Conservation (phyloP, 129 eudicot species). For the Deinandra increscens region DNA sequence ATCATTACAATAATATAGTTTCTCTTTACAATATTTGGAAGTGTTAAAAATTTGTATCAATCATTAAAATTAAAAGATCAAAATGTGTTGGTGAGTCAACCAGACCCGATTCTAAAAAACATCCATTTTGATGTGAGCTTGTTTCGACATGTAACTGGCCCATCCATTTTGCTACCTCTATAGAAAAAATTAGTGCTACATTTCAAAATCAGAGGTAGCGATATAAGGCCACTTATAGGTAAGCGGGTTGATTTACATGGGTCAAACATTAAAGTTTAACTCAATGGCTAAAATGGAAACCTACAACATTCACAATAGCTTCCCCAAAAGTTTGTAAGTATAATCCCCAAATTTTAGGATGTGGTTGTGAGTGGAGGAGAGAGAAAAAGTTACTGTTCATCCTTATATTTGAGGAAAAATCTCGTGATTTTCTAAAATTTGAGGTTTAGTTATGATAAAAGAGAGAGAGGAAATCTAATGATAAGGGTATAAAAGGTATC, state of each 20-base stretch:
- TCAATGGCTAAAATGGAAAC: neutral
- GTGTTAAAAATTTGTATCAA: neutral
- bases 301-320: too few species aligned
- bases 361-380: too few species aligned
- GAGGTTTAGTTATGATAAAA: too few species aligned
- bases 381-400: too few species aligned
- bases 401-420: too few species aligned
- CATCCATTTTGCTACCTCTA: neutral
- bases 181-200: too few species aligned
- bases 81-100: neutral
- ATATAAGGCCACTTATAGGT: neutral
- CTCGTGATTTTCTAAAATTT: too few species aligned
- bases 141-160: neutral
- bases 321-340: too few species aligned
- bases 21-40: neutral
- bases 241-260: neutral
- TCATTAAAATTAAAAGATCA: neutral
- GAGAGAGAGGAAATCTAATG: too few species aligned
- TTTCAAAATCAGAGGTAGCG: too few species aligned
- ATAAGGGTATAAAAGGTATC: too few species aligned
- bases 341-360: too few species aligned
- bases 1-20: neutral
- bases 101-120: neutral
- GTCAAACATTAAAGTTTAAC: neutral
- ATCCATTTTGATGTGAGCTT: neutral